Base-by-base conservation (phyloP, 345 rosid genomes). In the Trapa incisa region DNA sequence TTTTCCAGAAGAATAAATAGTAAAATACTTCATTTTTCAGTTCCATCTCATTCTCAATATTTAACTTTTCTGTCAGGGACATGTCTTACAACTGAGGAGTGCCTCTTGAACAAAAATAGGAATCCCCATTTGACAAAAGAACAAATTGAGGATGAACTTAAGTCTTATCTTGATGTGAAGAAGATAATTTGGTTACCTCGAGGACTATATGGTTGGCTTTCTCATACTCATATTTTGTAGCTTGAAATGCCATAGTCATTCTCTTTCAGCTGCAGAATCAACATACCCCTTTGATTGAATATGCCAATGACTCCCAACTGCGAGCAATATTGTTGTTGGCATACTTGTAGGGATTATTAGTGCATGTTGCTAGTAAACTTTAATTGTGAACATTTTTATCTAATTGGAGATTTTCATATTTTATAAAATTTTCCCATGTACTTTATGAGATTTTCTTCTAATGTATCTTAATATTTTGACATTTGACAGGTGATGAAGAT, bases 1-100 rank as follows among this genome's bases (percentile, higher is more conserved):
- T 53, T 32, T 6, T 53, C 33, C 58, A 53, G 2, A 4, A n/a
- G 58, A 22, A 52, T 6, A 52, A 29, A 52, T 15, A 52, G 6
- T 15, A 15, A 6, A 15, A 17, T 16, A 52, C 56, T 15, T 52
- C 56, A 15, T 15, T 17, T 22, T 17, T 1, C 6, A 16, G 0
- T 7, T n/a, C 68, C 39, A 16, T 17, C 32, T 37, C 42, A 33
- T 66, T 41, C 57, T 38, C 6, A 9, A 10, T 33, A 2, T 38
- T 4, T 35, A 67, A 42, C 35, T 67, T 48, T 37, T 37, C 70
- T 39, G 79, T 69, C 81, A 91, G 97, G 96, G 67, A 91, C 99
- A 54, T 91, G 95, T 77, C 85, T 94, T 67, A 90, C 86, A 57
- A 94, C 99, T 0, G 97, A 88, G 82, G 97, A 94, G 68, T 94